These are phyloP conservation scores for Pezicula carpinea DNA, from an alignment of 2,329 filamentous ascomycete genomes.

Conservation along the genomic window DNA sequence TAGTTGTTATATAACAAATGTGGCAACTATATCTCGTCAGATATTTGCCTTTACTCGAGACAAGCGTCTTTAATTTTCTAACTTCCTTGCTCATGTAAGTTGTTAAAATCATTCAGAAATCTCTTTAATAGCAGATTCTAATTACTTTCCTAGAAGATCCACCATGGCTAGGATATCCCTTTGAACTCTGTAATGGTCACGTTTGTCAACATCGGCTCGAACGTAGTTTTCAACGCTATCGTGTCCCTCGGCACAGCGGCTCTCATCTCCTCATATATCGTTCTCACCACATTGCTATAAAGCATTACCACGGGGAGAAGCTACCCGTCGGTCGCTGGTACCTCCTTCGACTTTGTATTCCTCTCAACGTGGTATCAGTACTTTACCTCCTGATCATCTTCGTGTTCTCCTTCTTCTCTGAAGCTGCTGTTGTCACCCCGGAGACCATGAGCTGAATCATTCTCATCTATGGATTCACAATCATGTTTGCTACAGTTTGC, in stretches of 20 bases:
- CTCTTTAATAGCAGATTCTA: neutral
- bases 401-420: slow-evolving; percentile 45
- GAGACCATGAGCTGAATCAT: slow-evolving; percentile 41
- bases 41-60: slow-evolving; percentile 39
- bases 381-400: slow-evolving; percentile 39
- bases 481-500: slow-evolving; percentile 13
- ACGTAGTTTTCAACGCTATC: slow-evolving; percentile 46
- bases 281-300: slow-evolving; percentile 39
- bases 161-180: slow-evolving; percentile 33
- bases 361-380: slow-evolving; percentile 36
- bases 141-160: slow-evolving; percentile 21
- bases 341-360: slow-evolving; percentile 36
- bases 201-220: slow-evolving; percentile 39
- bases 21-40: slow-evolving; percentile 30
- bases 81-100: slow-evolving; percentile 31
- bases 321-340: slow-evolving; percentile 35
- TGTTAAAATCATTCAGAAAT: neutral
- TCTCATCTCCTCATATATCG: slow-evolving; percentile 44
- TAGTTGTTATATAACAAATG: slow-evolving; percentile 31
- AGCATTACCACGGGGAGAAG: slow-evolving; percentile 32
- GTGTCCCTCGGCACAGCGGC: slow-evolving; percentile 43
- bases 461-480: slow-evolving; percentile 11
- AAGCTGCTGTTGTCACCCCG: slow-evolving; percentile 29
- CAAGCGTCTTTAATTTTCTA: slow-evolving; percentile 34
- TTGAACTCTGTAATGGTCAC: slow-evolving; percentile 28